Percentiles rank a stretch among this genome's conserved stretches.
phyloP scores from a whole-genome alignment of 2,329 filamentous ascomycete species.

The Trichophyton simii region DNA sequence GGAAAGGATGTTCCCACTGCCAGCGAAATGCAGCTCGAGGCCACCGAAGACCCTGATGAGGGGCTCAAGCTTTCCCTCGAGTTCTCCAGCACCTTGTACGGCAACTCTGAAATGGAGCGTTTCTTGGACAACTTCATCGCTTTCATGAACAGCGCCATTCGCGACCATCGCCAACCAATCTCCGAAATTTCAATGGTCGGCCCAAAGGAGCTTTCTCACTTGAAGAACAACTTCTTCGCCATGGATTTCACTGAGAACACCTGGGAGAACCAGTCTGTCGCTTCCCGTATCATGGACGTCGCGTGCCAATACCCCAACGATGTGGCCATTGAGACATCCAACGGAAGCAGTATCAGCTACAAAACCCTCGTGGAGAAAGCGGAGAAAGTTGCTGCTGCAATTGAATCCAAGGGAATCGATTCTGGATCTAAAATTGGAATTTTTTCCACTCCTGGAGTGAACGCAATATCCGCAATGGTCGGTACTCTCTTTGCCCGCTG shows the following conservation, averaged over 20 bases:
- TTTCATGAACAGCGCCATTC: slow-evolving; percentile 17
- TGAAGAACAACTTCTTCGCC: slow-evolving; percentile 14
- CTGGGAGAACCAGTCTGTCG: slow-evolving; percentile 14
- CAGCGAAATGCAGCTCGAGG: slow-evolving; percentile 17
- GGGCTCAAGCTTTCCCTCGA: slow-evolving; percentile 16
- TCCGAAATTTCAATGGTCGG: slow-evolving; percentile 17
- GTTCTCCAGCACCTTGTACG: slow-evolving; percentile 17
- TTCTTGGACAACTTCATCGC: slow-evolving; percentile 19
- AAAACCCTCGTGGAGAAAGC: slow-evolving; percentile 12
- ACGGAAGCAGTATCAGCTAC: slow-evolving; percentile 15
- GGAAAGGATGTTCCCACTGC: slow-evolving; percentile 17
- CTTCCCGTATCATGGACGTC: slow-evolving; percentile 10
- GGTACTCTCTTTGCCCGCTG: slow-evolving; percentile 9
- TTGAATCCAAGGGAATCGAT: slow-evolving; percentile 6
- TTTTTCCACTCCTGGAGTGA: slow-evolving; percentile 15
- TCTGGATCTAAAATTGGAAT: slow-evolving; percentile 13
- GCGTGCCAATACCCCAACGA: slow-evolving; percentile 12
- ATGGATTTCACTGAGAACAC: slow-evolving; percentile 10
- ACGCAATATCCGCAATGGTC: slow-evolving; percentile 16
- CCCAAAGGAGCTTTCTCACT: slow-evolving; percentile 15
- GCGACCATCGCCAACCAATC: slow-evolving; percentile 18
- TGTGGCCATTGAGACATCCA: slow-evolving; percentile 15
- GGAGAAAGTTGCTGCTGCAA: slow-evolving; percentile 10
- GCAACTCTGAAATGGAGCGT: slow-evolving; percentile 17
- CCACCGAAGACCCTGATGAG: slow-evolving; percentile 15